Base-by-base conservation (phyloP, 2,329 filamentous ascomycete species). In the Penicillium sp. region DNA sequence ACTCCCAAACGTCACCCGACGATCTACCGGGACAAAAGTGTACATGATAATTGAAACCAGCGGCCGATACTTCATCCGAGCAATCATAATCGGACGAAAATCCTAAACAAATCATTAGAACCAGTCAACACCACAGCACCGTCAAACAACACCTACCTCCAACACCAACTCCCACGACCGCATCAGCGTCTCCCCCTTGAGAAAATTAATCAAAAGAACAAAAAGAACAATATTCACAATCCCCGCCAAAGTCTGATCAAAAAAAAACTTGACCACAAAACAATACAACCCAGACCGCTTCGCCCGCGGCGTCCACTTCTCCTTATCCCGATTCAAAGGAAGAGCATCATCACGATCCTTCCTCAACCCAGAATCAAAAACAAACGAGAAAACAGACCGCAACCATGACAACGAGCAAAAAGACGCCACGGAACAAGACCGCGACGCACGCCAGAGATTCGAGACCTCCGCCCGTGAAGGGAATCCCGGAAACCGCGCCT, bases 51-150 rank as follows among this genome's bases (percentile, higher is more conserved):
- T 57, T 45, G 80, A 83, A 14, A 89, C 79, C 2, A 74, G 51
- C 1, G 85, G 85, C 77, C 85, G 87, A 41, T 89, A 70, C 55
- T 76, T 81, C 65, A 82, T 79, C 1, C 85, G 82, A 0, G 87
- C 85, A 30, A 67, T 55, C 50, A 86, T 70, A 39, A 90, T 70
- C 0, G 73, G 70, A 65, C 70, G 75, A 49, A 85, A 82, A 57
- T 85, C 82, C 29, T 68, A 26, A 10, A 18, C 7, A 8, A 6
- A 10, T n/a, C n/a, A 34, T 35, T n/a, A 38, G 30, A 20, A 36
- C 10, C 5, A 5, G 18, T 22, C 18, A 22, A 22, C 9, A 22
- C 9, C 5, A 22, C 18, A 5, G 18, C 18, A 22, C 18, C 5
- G 9, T 5, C 5, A 22, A 9, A 5, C 18, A 27, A 27, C 16